A percentile compares a stretch with the other conserved stretches of the same genome.
Conservation (phyloP, 805 yeast species). For the Cyberlindnera japonica region DNA sequence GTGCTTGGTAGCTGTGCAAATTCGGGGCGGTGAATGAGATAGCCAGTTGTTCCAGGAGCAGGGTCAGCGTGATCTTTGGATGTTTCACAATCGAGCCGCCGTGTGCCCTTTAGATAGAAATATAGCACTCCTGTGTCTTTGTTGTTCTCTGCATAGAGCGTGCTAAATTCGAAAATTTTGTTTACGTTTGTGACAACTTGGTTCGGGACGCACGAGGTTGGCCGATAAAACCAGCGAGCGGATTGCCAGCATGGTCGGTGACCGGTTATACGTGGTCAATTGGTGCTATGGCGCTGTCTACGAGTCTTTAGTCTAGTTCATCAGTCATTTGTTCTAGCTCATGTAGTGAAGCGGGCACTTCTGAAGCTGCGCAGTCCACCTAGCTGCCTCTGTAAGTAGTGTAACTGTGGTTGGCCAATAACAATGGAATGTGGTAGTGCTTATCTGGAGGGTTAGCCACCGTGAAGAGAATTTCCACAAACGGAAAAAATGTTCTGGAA, state of each 20-base stretch:
- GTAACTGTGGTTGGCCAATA: slow-evolving; percentile 81
- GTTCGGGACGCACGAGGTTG: background rate
- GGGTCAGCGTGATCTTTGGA: too few relatives aligned
- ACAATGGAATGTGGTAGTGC: slow-evolving; percentile 87
- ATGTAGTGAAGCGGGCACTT: too few relatives aligned
- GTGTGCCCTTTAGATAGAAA: background rate
- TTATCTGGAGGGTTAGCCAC: slow-evolving; percentile 63
- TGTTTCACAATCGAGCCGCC: background rate
- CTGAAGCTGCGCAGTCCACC: too few relatives aligned
- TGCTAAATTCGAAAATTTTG: slow-evolving; percentile 11
- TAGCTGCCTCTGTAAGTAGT: slow-evolving; percentile 78
- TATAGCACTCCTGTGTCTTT: too few relatives aligned
- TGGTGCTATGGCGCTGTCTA: too few relatives aligned
- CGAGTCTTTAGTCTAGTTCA: too few relatives aligned
- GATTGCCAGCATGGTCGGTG: too few relatives aligned
- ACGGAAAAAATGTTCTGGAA: slow-evolving; percentile 74
- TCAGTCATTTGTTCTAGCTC: too few relatives aligned
- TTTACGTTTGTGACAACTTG: slow-evolving; percentile 11
- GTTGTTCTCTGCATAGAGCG: background rate
- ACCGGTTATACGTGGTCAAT: too few relatives aligned
- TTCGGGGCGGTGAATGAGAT: too few relatives aligned
- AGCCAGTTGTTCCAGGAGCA: background rate
- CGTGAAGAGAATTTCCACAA: slow-evolving; percentile 73
- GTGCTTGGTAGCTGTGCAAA: too few relatives aligned
- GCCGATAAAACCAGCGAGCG: too few relatives aligned